Evolutionary conservation across 164 flowering plant species (phyloP), one percentile per base, ranked within the genome.

Genomic region (Liriodendron chinense): DNA sequence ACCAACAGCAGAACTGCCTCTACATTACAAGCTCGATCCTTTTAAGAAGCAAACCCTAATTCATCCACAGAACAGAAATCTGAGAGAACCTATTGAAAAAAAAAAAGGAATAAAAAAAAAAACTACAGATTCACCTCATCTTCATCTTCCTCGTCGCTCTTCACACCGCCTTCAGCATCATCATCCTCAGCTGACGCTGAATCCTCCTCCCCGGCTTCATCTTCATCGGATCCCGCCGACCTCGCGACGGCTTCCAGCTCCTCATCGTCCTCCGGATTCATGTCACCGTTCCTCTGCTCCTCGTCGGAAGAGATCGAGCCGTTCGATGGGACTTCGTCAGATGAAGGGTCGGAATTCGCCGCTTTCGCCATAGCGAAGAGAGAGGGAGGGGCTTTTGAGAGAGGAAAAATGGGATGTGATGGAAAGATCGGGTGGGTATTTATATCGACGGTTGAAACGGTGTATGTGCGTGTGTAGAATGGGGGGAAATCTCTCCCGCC

Each of bases 171-270:
- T 21, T 53, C 73, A 7, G 34, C 83, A 1, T 70, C 78, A 48
- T 71, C 74, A n/a, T 76, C 78, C 7, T 72, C 74, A 3, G 82
- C 65, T 1, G 75, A 76, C 1, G 79, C 70, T 3, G 79, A 47
- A 67, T 61, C 72, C 7, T 68, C 80, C 28, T 68, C 87, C 1
- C 65, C 87, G 6, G 49, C 83, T 16, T 81, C 88, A 4, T 90
- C 92, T 0, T 86, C 95, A n/a, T 85, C 94, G 21, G 87, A 83
- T 22, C 26, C 84, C 24, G 83, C 86, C 22, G 93, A 69, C 78
- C 91, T 87, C 47, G 90, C 94, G 3, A 93, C 98, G 14, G 98
- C 98, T 74, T 90, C 92, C 34, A 91, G 87, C 83, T 93, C 96
- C 79, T 93, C 96, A 69, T 93, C 96, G 81, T 93, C 97, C 18